Percentiles rank a stretch among this genome's conserved stretches.
Evolutionary conservation across 768 basidiomycete species (phyloP).

Genomic region (Tulasnella calospora): DNA sequence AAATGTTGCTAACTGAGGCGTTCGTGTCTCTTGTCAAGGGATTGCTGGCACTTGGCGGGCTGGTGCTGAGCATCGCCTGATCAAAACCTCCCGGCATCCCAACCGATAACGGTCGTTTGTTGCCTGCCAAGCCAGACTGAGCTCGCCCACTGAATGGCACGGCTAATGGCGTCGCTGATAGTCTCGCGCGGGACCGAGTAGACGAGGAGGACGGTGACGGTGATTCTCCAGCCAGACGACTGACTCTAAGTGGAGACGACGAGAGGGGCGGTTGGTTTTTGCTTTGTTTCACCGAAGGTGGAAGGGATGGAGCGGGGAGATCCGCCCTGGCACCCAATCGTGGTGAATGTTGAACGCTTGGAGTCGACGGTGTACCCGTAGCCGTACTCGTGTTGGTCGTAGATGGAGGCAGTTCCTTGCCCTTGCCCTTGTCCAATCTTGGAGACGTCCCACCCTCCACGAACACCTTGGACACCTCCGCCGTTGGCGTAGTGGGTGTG

Average conservation of each 20-base stretch:
- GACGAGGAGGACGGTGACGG: constrained; percentile 9
- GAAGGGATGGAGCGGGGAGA: neutral
- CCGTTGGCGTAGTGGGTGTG: neutral
- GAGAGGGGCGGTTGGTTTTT: constrained; percentile 6
- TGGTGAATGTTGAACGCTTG: neutral
- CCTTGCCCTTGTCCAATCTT: constrained; percentile 5
- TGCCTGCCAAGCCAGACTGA: neutral
- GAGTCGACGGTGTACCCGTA: neutral
- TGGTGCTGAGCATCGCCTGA: neutral
- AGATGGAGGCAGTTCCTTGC: constrained; percentile 2
- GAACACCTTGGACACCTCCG: neutral
- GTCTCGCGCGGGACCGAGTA: constrained; percentile 1
- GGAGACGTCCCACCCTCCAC: constrained; percentile 10
- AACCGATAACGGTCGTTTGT: neutral
- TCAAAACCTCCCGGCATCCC: neutral
- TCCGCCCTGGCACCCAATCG: neutral
- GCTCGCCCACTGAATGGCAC: constrained; percentile 6
- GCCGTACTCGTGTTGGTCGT: neutral
- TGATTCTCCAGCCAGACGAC: neutral
- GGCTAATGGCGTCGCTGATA: neutral
- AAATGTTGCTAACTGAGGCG: constrained; percentile 2
- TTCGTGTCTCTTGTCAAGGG: neutral
- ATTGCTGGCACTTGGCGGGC: neutral
- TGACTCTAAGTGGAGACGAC: neutral
- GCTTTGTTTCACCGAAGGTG: neutral